Evolutionary conservation across 2,329 filamentous ascomycete species (phyloP).

Genomic region (Calonectria pteridis): DNA sequence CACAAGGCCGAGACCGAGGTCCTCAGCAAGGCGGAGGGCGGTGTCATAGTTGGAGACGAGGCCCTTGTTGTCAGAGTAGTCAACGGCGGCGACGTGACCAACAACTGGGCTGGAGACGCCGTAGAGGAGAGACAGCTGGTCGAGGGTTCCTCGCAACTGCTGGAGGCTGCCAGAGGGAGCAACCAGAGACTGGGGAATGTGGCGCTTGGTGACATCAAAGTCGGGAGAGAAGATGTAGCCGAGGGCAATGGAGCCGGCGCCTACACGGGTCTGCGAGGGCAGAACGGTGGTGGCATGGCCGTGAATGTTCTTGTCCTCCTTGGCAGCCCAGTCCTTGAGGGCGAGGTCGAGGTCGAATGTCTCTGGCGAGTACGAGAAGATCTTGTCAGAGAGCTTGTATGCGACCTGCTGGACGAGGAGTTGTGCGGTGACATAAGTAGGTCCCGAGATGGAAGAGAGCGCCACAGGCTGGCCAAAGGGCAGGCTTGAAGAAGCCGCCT

Average conservation of each 20-base stretch:
- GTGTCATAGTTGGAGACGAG: conserved; percentile 90
- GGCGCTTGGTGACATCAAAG: conserved; percentile 90
- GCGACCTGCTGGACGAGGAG: conserved; percentile 95
- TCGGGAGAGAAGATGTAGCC: conserved; percentile 99
- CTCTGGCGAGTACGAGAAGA: conserved; percentile 96
- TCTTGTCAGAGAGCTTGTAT: conserved; percentile 94
- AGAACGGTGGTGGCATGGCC: conserved; percentile 84
- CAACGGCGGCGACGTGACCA: conserved; percentile 90
- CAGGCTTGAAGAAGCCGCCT: conserved; percentile 62
- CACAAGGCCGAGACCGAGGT: conserved; percentile 88
- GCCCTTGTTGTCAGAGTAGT: conserved; percentile 78
- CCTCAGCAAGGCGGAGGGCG: conserved; percentile 85
- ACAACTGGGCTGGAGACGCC: conserved; percentile 93
- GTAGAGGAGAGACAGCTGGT: conserved; percentile 93
- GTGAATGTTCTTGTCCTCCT: conserved; percentile 82
- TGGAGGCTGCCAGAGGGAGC: conserved; percentile 87
- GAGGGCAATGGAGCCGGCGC: conserved; percentile 90
- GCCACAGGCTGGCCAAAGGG: conserved; percentile 69
- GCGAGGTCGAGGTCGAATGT: conserved; percentile 92
- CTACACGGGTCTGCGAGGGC: conserved; percentile 86
- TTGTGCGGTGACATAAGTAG: conserved; percentile 94
- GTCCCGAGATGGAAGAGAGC: conserved; percentile 78
- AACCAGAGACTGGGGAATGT: conserved; percentile 91
- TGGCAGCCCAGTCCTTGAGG: conserved; percentile 79
- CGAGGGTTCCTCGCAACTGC: conserved; percentile 84